phyloP scores from a whole-genome alignment of 768 basidiomycete genomes.

The Coprinopsis marcescibilis region DNA sequence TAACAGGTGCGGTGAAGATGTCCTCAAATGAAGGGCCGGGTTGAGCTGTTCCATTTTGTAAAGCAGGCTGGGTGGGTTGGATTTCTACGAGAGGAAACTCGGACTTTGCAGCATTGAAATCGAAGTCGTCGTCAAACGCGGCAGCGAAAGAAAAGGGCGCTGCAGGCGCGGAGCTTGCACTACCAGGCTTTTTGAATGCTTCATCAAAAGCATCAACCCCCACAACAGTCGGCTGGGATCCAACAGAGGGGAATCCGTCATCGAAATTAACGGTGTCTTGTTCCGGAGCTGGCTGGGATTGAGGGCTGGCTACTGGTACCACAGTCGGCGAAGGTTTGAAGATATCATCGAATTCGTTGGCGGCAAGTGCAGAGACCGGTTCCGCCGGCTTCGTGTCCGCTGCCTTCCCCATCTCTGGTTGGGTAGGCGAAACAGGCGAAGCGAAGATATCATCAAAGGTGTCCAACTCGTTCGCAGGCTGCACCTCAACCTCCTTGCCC shows the following conservation, averaged over 20 bases:
- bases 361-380: slow-evolving; percentile 19
- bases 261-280: not conserved
- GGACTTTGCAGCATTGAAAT: slow-evolving; percentile 41
- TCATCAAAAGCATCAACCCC: slow-evolving; percentile 73
- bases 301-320: not conserved
- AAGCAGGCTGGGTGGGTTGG: not conserved
- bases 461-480: slow-evolving; percentile 8
- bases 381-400: slow-evolving; percentile 13
- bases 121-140: slow-evolving; percentile 53
- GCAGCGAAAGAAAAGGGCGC: slow-evolving; percentile 57
- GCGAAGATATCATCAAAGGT: slow-evolving; percentile 8
- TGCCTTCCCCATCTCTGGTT: slow-evolving; percentile 18
- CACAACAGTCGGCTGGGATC: slow-evolving; percentile 19
- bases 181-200: slow-evolving; percentile 63
- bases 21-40: slow-evolving; percentile 12
- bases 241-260: slow-evolving; percentile 7
- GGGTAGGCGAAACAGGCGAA: slow-evolving; percentile 35
- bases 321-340: not conserved
- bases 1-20: slow-evolving; percentile 11
- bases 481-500: not conserved
- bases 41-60: slow-evolving; percentile 3
- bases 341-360: slow-evolving; percentile 15
- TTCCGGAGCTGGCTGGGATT: no score
- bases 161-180: slow-evolving; percentile 34
- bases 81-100: slow-evolving; percentile 10